These are phyloP conservation scores for Chaetothyriales sp. DNA, from an alignment of 2,329 filamentous ascomycete species.

Conservation along the genomic window DNA sequence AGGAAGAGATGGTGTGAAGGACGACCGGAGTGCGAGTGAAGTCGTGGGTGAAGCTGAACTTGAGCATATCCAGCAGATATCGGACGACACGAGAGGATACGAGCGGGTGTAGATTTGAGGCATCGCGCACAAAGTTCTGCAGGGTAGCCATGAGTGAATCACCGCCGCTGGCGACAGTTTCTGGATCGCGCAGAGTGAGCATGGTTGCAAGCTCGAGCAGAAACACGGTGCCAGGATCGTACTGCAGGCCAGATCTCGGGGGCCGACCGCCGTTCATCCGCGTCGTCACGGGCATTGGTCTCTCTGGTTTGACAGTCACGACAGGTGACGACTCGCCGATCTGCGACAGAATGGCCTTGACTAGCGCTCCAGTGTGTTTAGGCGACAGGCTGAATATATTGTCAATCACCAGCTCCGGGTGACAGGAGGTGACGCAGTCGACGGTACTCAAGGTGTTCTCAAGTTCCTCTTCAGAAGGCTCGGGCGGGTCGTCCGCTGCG, in stretches of 20 bases:
- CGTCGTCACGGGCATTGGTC: slow-evolving; percentile 46
- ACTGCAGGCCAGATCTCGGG: slow-evolving; percentile 46
- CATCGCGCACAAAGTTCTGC: slow-evolving; percentile 69
- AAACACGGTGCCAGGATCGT: slow-evolving; percentile 78
- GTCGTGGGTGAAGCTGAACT: slow-evolving; percentile 55
- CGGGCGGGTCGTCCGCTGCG: slow-evolving; percentile 90
- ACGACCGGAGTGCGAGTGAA: slow-evolving; percentile 86
- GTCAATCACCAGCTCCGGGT: slow-evolving; percentile 65
- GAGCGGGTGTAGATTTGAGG: slow-evolving; percentile 65
- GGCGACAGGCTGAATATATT: slow-evolving; percentile 62
- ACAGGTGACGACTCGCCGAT: slow-evolving; percentile 71
- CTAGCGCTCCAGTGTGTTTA: slow-evolving; percentile 45
- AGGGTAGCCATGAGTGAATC: slow-evolving; percentile 67
- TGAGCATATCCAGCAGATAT: slow-evolving; percentile 68
- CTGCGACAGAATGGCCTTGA: slow-evolving; percentile 63
- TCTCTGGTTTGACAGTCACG: slow-evolving; percentile 78
- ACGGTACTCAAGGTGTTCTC: slow-evolving; percentile 91
- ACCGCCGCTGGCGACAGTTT: slow-evolving; percentile 59
- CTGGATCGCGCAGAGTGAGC: slow-evolving; percentile 60
- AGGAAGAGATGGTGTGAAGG: slow-evolving; percentile 78
- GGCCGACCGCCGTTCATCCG: slow-evolving; percentile 47
- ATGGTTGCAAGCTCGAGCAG: slow-evolving; percentile 83
- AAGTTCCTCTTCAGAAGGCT: slow-evolving; percentile 91
- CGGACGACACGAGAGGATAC: slow-evolving; percentile 71
- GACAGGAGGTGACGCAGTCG: slow-evolving; percentile 84